Base-by-base conservation (phyloP, 129 eudicot species). In the Artemisia argyi region DNA sequence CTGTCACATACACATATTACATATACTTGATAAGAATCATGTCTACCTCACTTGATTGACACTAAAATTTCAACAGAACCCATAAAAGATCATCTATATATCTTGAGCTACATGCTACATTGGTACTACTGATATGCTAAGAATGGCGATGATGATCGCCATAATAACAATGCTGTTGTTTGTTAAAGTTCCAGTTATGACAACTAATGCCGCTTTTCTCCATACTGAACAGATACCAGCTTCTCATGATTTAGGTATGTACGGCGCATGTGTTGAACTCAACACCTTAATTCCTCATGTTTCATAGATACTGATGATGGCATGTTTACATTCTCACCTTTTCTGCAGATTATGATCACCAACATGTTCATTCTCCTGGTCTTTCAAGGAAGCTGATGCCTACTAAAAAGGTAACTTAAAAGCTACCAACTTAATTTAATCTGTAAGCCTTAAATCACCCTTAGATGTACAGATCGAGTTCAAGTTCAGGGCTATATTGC, bases 351-450 rank as follows among this genome's bases (percentile, higher is more conserved):
- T 49, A 32, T 73, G 54, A 69, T 11, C 74, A 61, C 11, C 74
- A 61, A n/a, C 71, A 69, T 62, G 26, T 76, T 70, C 39, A 65
- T 71, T 68, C 62, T 42, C 54, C 61, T 73, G 63, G 52, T 53
- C 68, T 82, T 17, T 80, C 90, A 65, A 85, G 90, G 79, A 88
- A 88, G 75, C 76, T 88, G 81, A 75, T 71, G 66, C 76, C 80
- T 61, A 61, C 61, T 46, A 62, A 83, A 24, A 72, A 44, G 46
- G 73, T 73, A 76, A 77, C 51, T 77, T 12, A 39, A 39, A 7
- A 39, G 46, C 10, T 35, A 35, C 42, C 0, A 8, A 2, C 9
- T 39, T 39, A 39, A 39, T 39, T 7, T 8, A 70, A 35, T 51
- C 53, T 70, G 5, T 70, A 53, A 16, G 30, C 53, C 60, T 53